Conservation (phyloP, 1,284 basidiomycete species). For the Pseudozyma sp. region DNA sequence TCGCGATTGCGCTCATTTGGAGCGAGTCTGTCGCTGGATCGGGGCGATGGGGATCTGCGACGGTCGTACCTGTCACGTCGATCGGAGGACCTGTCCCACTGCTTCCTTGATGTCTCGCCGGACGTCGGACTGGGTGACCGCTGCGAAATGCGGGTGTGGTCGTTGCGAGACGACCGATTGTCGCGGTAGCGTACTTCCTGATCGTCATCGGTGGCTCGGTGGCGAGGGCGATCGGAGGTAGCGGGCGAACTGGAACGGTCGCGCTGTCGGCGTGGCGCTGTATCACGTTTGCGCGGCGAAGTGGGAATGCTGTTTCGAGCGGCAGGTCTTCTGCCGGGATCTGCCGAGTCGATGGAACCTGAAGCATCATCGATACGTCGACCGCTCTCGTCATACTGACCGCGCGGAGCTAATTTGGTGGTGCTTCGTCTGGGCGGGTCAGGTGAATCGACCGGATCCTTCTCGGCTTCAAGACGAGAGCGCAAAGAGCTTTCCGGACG, state of each 20-base stretch:
- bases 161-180: conserved; percentile 8
- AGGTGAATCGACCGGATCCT: background rate
- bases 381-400: conserved; percentile 36
- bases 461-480: conserved; percentile 16
- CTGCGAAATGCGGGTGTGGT: conserved; percentile 17
- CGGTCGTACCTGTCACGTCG: conserved; percentile 21
- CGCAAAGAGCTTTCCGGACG: conserved; percentile 17
- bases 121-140: conserved; percentile 27
- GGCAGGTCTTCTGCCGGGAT: conserved; percentile 1
- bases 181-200: conserved; percentile 13
- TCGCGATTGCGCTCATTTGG: conserved; percentile 3
- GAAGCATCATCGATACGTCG: conserved; percentile 28
- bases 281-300: conserved; percentile 25
- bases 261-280: conserved; percentile 3
- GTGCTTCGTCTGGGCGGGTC: conserved; percentile 10
- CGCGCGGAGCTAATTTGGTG: conserved; percentile 33
- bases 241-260: conserved; percentile 26
- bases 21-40: conserved; percentile 6
- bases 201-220: conserved; percentile 7
- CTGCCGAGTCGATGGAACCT: conserved; percentile 1
- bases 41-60: conserved; percentile 17
- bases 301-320: conserved; percentile 19
- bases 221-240: conserved; percentile 3
- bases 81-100: conserved; percentile 10
- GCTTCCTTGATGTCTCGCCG: background rate